A percentile compares a stretch with the other conserved stretches of the same genome.
These are phyloP conservation scores for Rhizophagus sp. DNA, from an alignment of 192 early-diverging fungal species.

Conservation along the genomic window DNA sequence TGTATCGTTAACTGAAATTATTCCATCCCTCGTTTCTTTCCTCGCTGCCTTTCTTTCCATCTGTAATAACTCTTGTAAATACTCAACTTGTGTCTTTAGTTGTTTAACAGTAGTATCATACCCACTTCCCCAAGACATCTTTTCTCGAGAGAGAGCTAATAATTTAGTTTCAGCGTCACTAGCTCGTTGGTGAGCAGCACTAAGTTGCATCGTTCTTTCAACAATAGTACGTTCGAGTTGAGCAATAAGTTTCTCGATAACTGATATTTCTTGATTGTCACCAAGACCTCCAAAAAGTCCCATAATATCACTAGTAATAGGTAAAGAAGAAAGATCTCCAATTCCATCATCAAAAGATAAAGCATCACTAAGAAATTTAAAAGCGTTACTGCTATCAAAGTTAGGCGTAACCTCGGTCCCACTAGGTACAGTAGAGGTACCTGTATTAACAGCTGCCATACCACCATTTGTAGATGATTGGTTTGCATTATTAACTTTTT, in stretches of 20 bases:
- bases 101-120: constrained; percentile 14
- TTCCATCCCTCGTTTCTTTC: not conserved
- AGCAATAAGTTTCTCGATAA: constrained; percentile 27
- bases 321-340: constrained; percentile 19
- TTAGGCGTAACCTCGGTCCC: not conserved
- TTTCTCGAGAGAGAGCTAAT: constrained; percentile 15
- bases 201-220: constrained; percentile 25
- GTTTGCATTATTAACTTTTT: not conserved
- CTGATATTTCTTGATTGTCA: constrained; percentile 12
- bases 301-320: constrained; percentile 29
- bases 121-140: constrained; percentile 25
- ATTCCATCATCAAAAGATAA: not conserved
- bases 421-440: not conserved
- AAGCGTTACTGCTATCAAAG: not conserved
- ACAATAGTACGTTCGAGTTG: constrained; percentile 25
- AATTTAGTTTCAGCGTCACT: constrained; percentile 23
- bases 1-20: not conserved
- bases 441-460: not conserved
- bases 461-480: not conserved
- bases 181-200: constrained; percentile 24
- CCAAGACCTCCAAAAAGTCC: constrained; percentile 16
- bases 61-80: constrained; percentile 26
- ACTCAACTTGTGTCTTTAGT: constrained; percentile 19
- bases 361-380: constrained; percentile 1
- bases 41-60: constrained; percentile 18